phyloP scores from a whole-genome alignment of 1,139 yeast species.

The Hyphopichia buzzinii region DNA sequence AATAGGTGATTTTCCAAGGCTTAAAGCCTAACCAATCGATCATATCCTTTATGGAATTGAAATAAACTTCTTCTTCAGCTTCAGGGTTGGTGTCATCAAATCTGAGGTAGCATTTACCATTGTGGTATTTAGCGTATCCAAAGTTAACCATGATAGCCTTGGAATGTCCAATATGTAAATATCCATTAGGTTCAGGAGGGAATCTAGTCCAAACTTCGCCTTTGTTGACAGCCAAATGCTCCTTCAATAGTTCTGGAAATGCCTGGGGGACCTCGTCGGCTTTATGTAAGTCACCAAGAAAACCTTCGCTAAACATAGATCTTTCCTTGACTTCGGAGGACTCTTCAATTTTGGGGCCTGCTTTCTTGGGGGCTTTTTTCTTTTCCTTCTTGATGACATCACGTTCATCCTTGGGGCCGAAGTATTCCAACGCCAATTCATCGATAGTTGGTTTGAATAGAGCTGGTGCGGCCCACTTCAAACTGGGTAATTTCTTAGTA shows the following conservation, averaged over 20 bases:
- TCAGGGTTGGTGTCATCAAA: conserved; percentile 98
- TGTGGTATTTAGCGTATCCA: conserved; percentile 84
- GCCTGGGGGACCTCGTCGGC: conserved; percentile 94
- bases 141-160: conserved; percentile 97
- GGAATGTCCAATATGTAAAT: conserved; percentile 94
- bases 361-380: conserved; percentile 37
- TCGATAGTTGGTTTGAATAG: conserved; percentile 86
- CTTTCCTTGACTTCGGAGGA: conserved; percentile 41
- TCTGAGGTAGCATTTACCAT: conserved; percentile 87
- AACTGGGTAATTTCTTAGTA: conserved; percentile 65
- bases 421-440: conserved; percentile 58
- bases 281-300: conserved; percentile 90
- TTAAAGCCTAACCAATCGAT: conserved; percentile 90
- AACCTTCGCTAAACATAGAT: conserved; percentile 94
- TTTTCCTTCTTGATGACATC: conserved; percentile 81
- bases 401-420: conserved; percentile 97
- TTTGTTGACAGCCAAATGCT: conserved; percentile 71
- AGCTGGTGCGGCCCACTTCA: conserved; percentile 92
- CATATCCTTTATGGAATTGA: conserved; percentile 79
- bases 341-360: conserved; percentile 18
- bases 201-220: conserved; percentile 90
- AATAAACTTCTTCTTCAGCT: conserved; percentile 93
- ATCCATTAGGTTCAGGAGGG: conserved; percentile 99
- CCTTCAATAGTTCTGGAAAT: conserved; percentile 77
- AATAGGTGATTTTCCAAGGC: conserved; percentile 93